These are phyloP conservation scores for Ustulina deusta DNA, from an alignment of 2,329 filamentous ascomycete genomes.

Conservation along the genomic window DNA sequence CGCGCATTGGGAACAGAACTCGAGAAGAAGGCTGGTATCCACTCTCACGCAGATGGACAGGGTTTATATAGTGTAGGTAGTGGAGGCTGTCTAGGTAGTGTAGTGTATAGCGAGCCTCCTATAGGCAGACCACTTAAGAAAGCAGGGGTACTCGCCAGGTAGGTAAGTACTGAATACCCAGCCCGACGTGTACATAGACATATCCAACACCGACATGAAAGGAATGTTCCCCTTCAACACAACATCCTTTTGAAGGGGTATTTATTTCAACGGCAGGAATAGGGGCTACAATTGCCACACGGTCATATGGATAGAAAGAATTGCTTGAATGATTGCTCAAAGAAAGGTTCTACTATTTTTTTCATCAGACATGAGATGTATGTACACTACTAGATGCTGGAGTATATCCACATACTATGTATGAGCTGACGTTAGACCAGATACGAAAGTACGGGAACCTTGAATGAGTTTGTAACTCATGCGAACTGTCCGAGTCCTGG, in stretches of 20 bases:
- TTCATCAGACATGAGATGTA: background rate
- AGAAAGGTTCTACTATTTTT: background rate
- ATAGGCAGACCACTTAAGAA: background rate
- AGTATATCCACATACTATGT: background rate
- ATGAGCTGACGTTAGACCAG: background rate
- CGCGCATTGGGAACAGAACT: constrained; percentile 14
- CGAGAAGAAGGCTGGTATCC: constrained; percentile 22
- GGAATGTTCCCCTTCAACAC: background rate
- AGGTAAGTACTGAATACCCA: background rate
- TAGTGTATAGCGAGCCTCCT: no score
- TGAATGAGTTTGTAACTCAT: background rate
- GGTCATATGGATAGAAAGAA: background rate
- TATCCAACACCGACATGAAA: background rate
- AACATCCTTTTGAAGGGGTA: background rate
- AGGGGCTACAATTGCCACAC: background rate
- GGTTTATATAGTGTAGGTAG: constrained; percentile 15
- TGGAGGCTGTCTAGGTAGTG: background rate
- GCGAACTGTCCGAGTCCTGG: constrained; percentile 1
- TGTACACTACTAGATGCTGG: background rate
- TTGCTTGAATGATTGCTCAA: background rate
- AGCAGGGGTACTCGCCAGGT: background rate
- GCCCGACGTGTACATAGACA: no score
- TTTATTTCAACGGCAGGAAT: background rate
- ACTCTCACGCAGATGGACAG: constrained; percentile 27
- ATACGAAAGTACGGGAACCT: background rate